These are phyloP conservation scores for Fusarium sp. DNA, from an alignment of 2,329 filamentous ascomycete genomes.

Conservation along the genomic window DNA sequence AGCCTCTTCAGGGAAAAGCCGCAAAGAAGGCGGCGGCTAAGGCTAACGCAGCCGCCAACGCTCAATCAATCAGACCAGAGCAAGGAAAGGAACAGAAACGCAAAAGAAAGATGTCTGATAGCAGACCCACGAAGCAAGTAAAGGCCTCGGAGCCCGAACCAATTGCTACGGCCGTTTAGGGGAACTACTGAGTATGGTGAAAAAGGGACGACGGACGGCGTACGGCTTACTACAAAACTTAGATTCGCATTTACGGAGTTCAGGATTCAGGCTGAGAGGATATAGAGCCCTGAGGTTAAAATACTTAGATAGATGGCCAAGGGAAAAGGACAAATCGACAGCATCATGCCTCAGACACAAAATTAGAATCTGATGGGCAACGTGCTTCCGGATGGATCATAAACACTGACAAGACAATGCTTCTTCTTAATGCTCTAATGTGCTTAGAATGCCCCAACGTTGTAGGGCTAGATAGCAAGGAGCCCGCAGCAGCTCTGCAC, in stretches of 20 bases:
- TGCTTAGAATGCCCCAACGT: background rate
- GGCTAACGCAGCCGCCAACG: conserved; percentile 59
- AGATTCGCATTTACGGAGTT: conserved; percentile 42
- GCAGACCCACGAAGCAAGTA: conserved; percentile 41
- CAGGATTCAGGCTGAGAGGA: conserved; percentile 10
- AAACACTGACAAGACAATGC: background rate
- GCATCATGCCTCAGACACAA: background rate
- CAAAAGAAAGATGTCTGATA: conserved; percentile 54
- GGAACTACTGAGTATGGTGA: background rate
- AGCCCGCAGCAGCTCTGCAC: background rate
- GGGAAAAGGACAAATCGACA: background rate
- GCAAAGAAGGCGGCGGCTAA: conserved; percentile 51
- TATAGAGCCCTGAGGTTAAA: conserved; percentile 4
- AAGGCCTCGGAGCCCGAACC: conserved; percentile 42
- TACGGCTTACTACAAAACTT: conserved; percentile 16
- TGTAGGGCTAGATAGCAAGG: background rate
- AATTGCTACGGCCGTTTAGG: conserved; percentile 37
- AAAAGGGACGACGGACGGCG: conserved; percentile 2
- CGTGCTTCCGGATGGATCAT: background rate
- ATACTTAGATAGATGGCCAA: background rate
- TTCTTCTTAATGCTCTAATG: background rate
- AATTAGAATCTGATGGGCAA: background rate
- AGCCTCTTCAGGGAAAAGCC: conserved; percentile 56
- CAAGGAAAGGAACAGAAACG: conserved; percentile 49
- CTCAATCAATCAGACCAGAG: conserved; percentile 57